Base-by-base conservation (phyloP, 148 eudicot species). In the Rhododendron vialii region DNA sequence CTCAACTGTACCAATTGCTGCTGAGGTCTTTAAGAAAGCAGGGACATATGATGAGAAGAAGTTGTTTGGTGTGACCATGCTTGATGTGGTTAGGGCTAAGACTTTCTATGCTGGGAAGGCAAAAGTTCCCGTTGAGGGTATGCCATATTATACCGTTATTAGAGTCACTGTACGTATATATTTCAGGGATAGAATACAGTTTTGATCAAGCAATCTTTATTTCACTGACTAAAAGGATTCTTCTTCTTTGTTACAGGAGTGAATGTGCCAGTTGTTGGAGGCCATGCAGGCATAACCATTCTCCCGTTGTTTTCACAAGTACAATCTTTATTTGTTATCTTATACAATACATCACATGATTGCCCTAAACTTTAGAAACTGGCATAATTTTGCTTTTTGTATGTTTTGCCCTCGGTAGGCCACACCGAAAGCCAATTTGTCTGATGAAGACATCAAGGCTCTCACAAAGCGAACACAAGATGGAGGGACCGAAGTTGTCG, bases 401-500 rank as follows among this genome's bases (percentile, higher is more conserved):
- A 22, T 78, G n/a, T 43, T 55, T 80, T 18, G n/a, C 35, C 43
- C 4, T 15, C 13, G 51, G 80, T 83, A 97, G 98, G 98, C 99
- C 26, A 87, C 93, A 67, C 98, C 98, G 78, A 86, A 85, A 86
- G 98, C 95, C 81, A 94, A 94, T 83, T 92, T 95, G 87, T 88
- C 96, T 43, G 89, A 87, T 47, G 91, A 89, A 67, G 98, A 91
- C 28, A 89, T 98, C 74, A 86, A 53, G 43, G 93, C 92, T 67
- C 95, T 97, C 82, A 98, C 99, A 67, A 92, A 90, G 86, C 86
- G 98, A 86, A 97, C 99, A 73, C 99, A 95, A 90, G 98, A 97
- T 90, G 99, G 98, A 85, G 99, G 99, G 84, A 95, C 99, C 0
- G 98, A 95, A 90, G 99, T 97, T 82, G 99, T 97, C 24, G 91